A percentile compares a stretch with the other conserved stretches of the same genome.
Evolutionary conservation across 768 basidiomycete species (phyloP).

Genomic region (Rhizopogon vesiculosus): DNA sequence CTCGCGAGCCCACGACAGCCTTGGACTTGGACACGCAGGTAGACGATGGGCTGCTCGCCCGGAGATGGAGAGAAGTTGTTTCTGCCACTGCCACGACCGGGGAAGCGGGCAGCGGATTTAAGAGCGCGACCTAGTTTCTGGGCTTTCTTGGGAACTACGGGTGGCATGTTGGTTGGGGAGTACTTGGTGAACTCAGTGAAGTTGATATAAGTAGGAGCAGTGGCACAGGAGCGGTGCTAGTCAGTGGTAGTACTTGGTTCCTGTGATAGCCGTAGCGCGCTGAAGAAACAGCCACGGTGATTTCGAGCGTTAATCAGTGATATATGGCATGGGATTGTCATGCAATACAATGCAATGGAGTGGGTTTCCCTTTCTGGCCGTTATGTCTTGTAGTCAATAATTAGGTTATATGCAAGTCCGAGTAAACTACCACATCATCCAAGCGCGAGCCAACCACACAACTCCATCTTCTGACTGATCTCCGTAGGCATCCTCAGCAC

Average conservation of each 20-base stretch:
- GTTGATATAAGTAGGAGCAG: not conserved
- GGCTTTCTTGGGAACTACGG: slow-evolving; percentile 33
- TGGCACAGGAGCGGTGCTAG: not conserved
- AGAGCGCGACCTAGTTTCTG: slow-evolving; percentile 57
- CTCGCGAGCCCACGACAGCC: slow-evolving; percentile 49
- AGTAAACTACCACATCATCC: not conserved
- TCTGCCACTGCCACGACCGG: slow-evolving; percentile 37
- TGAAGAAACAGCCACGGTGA: not conserved
- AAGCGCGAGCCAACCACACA: not conserved
- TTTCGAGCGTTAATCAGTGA: no score
- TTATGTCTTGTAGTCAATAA: no score
- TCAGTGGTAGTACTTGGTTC: no score
- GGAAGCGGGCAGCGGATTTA: slow-evolving; percentile 53
- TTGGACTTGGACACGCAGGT: slow-evolving; percentile 65
- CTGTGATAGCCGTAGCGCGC: no score
- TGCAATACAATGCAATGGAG: no score
- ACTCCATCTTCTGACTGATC: not conserved
- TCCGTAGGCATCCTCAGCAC: slow-evolving; percentile 15
- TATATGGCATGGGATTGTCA: not conserved
- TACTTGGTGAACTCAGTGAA: not conserved
- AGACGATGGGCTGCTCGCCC: slow-evolving; percentile 63
- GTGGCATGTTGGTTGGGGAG: slow-evolving; percentile 25
- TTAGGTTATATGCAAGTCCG: no score
- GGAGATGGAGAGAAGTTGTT: slow-evolving; percentile 38
- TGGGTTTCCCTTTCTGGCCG: no score